Evolutionary conservation across 75 land plant species (phyloP).

Genomic region (Cunninghamia lanceolata): DNA sequence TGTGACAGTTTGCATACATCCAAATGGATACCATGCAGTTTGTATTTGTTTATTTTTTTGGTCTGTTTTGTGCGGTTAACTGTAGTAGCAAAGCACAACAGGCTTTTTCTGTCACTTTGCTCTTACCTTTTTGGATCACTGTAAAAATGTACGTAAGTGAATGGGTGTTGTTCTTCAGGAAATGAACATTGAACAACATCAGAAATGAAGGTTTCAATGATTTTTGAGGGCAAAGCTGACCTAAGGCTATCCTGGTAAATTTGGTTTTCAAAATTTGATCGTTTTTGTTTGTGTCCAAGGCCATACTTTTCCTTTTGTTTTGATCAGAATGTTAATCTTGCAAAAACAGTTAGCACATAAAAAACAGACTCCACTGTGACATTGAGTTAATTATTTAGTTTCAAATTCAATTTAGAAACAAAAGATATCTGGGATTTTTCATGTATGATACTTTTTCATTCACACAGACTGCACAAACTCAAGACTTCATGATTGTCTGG

Average conservation of each 20-base stretch:
- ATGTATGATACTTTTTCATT: not conserved
- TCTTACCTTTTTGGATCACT: not conserved
- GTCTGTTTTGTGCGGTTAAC: not conserved
- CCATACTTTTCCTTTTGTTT: not conserved
- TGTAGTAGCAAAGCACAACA: not conserved
- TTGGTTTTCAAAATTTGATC: not conserved
- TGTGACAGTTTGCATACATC: not conserved
- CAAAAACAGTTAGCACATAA: not conserved
- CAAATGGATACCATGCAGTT: not conserved
- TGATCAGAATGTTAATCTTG: not conserved
- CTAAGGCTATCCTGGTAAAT: not conserved
- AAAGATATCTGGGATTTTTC: not conserved
- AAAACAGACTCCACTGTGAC: not conserved
- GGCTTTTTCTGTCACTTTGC: not conserved
- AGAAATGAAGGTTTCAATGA: not conserved
- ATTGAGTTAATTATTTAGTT: not conserved
- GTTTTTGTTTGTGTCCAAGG: not conserved
- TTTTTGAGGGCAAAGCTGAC: not conserved
- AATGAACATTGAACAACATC: not conserved
- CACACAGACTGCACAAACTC: not conserved
- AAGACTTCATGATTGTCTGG: not conserved
- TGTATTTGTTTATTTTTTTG: not conserved
- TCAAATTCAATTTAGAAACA: not conserved
- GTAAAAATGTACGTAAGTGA: not conserved
- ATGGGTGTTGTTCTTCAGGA: not conserved